These are phyloP conservation scores for Aspergillus costaricaensis DNA, from an alignment of 2,329 filamentous ascomycete species.

Conservation along the genomic window DNA sequence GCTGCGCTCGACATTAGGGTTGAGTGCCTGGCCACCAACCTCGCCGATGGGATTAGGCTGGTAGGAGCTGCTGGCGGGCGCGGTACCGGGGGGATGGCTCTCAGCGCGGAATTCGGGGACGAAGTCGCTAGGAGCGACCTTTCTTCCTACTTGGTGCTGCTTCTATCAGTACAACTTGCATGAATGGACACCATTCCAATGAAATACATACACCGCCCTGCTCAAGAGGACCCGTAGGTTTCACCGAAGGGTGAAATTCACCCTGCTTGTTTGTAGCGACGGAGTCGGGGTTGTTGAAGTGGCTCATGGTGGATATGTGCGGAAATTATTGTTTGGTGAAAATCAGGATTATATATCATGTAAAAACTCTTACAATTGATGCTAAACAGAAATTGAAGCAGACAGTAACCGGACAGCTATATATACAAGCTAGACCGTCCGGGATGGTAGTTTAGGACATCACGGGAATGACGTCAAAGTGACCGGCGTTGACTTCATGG, in stretches of 20 bases:
- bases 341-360: neutral
- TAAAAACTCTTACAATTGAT: neutral
- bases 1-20: conserved; percentile 39
- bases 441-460: neutral
- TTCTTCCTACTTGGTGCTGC: conserved; percentile 65
- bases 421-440: neutral
- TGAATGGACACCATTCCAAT: neutral
- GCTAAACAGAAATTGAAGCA: neutral
- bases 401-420: neutral
- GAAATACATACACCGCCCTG: conserved; percentile 9
- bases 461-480: conserved; percentile 26
- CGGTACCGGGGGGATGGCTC: conserved; percentile 63
- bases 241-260: conserved; percentile 2
- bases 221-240: neutral
- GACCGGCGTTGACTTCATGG: conserved; percentile 20
- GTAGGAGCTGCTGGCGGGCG: conserved; percentile 57
- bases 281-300: neutral
- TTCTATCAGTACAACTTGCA: conserved; percentile 15
- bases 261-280: conserved; percentile 7
- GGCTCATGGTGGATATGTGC: neutral
- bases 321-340: neutral
- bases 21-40: conserved; percentile 44
- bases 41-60: conserved; percentile 43
- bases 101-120: conserved; percentile 67
- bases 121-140: conserved; percentile 56